Evolutionary conservation across 306 rosid species (phyloP), one percentile per base, ranked within the genome.

Genomic region (Vigna reflexopilosa): DNA sequence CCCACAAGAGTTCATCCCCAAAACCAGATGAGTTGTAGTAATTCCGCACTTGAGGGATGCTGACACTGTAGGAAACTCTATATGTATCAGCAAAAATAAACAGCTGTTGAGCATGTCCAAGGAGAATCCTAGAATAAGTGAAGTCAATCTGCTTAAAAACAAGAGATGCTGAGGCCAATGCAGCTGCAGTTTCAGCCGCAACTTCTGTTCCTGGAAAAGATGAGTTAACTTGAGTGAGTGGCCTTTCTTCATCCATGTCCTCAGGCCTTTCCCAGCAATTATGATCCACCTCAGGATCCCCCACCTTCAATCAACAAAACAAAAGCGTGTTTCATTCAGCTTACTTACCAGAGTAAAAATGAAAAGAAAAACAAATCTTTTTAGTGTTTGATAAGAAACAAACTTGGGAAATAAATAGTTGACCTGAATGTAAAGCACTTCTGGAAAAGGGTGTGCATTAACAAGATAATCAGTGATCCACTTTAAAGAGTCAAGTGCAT

Each of bases 1-100:
- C 93, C 97, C 97, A 92, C 80, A 92, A 70, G 70, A 90, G 97
- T 80, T 92, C 97, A 81, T 92, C 95, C 14, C 68, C 91, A 83
- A 74, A 92, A 80, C 95, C 95, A 4, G 91, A 80, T 64, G 97
- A 92, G 81, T 92, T 90, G 80, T 88, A 92, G 83, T 68, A 91
- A 6, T 74, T 51, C 75, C 83, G 78, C 80, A 85, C 86, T 81
- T 84, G 89, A 57, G 95, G 95, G 58, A 92, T 84, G 84, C 95
- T 92, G 28, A 84, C 79, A 72, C 88, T 88, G 34, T 92, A 88
- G 54, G 93, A 87, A 61, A 88, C 95, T 87, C 78, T 81, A 5
- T 81, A 83, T 64, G 88, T 67, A 80, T 92, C 91, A 16, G 93
- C 93, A 59, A 90, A 92, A 61, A 9, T 54, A 77, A 92, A 90